Base-by-base conservation (phyloP, 192 early-diverging fungal genomes). In the Neocallimastix lanati region DNA sequence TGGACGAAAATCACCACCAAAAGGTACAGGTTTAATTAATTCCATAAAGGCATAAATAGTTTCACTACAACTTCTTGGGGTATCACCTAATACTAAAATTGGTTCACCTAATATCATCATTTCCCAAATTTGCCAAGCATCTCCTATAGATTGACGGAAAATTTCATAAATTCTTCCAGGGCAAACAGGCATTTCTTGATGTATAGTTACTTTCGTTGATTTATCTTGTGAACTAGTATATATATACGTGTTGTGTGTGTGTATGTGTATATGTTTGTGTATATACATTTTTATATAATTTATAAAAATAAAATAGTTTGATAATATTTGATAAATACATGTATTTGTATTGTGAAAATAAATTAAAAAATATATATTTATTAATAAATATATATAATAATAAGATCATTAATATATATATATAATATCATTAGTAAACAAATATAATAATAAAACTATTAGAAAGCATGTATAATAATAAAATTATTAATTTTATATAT, bases 1-100 rank as follows among this genome's bases (percentile, higher is more conserved):
- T 18, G 96, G 96, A 27, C 97, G 91, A 82, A 92, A 96, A 84
- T 99, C 96, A 37, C 97, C 97, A 79, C 96, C 97, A 83, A 94
- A 99, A 28, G 93, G 91, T 89, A 95, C 92, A 29, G 97, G 97
- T 80, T 94, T 96, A 38, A 98, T 93, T 7, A 98, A 84, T 83
- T 98, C 97, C 2, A 99, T 88, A 21, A 99, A 86, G 16, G 91
- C 85, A 58, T 91, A 86, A 2, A 97, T 92, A 37, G 92, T 91
- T 79, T 94, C 92, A 80, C 93, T 94, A 84, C 94, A 96, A n/a
- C 90, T 90, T 36, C 88, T 86, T 28, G 97, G 97, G 28, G 92
- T 93, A 78, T 95, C 94, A 21, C 93, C 93, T 58, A 94, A 87
- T 12, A 99, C 94, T 67, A 96, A 89, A 28, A 99, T 85, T 29